Conservation (phyloP, 441 rosid species). For the Eruca vesicaria region DNA sequence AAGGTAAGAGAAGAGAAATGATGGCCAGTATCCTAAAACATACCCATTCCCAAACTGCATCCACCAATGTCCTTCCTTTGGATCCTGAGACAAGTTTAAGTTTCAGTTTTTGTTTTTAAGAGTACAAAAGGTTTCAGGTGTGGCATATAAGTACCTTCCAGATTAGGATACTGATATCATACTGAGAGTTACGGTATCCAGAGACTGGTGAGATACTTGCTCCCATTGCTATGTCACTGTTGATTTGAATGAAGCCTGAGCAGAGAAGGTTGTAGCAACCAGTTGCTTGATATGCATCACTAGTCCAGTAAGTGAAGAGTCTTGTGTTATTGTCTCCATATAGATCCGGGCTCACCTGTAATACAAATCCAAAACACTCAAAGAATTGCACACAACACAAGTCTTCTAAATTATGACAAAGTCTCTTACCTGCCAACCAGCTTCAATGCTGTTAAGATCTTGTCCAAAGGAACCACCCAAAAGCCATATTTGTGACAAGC, state of each 20-base stretch:
- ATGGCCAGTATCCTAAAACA: constrained; percentile 90
- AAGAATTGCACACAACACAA: not conserved
- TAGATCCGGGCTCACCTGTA: constrained; percentile 91
- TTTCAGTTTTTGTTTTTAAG: not conserved
- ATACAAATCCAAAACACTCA: not conserved
- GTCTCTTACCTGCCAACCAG: constrained; percentile 89
- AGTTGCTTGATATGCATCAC: constrained; percentile 94
- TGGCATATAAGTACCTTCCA: constrained; percentile 73
- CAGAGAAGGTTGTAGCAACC: constrained; percentile 97
- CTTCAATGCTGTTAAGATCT: constrained; percentile 96
- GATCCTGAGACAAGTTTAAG: constrained; percentile 52
- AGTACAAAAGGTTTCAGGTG: not conserved
- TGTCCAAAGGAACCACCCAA: constrained; percentile 91
- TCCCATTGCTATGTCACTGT: constrained; percentile 90
- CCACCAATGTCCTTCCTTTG: constrained; percentile 96
- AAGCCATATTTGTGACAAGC: constrained; percentile 92
- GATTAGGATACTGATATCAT: constrained; percentile 83
- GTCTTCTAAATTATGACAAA: not conserved
- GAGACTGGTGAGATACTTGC: constrained; percentile 94
- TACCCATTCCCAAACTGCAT: constrained; percentile 83
- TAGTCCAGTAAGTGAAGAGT: constrained; percentile 96
- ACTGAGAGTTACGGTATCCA: constrained; percentile 71
- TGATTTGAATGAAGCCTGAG: constrained; percentile 84
- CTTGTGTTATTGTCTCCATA: constrained; percentile 96
- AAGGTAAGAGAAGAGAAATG: constrained; percentile 79